Percentiles rank a stretch among this genome's conserved stretches.
Conservation (phyloP, 2,329 filamentous ascomycete species). For the Colletotrichum gloeosporioides region DNA sequence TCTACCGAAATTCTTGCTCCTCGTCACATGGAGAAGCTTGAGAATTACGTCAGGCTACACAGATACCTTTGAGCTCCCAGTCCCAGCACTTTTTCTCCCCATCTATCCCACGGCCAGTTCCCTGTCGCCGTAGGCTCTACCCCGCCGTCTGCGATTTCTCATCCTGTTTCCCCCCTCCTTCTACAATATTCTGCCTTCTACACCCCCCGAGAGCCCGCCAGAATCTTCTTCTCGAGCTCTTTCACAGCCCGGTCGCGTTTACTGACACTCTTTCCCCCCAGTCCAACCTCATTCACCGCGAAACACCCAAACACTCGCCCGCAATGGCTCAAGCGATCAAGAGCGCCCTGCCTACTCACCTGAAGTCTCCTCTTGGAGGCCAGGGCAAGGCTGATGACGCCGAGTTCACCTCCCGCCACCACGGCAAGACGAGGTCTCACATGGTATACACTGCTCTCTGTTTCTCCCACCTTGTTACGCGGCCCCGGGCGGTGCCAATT, state of each 20-base stretch:
- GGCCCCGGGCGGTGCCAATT: background rate
- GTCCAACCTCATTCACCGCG: conserved; percentile 4
- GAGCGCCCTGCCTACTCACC: conserved; percentile 82
- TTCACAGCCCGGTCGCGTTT: background rate
- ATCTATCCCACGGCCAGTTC: conserved; percentile 4
- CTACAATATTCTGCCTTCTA: background rate
- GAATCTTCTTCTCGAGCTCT: background rate
- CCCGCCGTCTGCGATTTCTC: conserved; percentile 12
- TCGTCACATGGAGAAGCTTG: conserved; percentile 18
- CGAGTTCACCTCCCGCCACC: conserved; percentile 69
- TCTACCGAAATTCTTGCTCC: background rate
- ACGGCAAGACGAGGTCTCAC: conserved; percentile 86
- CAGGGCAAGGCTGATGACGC: conserved; percentile 46
- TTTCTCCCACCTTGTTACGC: background rate
- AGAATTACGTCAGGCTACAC: conserved; percentile 23
- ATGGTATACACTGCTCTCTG: conserved; percentile 66
- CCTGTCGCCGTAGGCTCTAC: conserved; percentile 12
- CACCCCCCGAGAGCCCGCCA: background rate
- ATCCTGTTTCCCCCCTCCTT: background rate
- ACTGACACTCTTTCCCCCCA: conserved; percentile 1
- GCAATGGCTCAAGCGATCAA: conserved; percentile 75
- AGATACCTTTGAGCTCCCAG: conserved; percentile 7
- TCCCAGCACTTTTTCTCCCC: conserved; percentile 2
- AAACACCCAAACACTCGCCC: conserved; percentile 21
- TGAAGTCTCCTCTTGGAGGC: conserved; percentile 62